A percentile compares a stretch with the other conserved stretches of the same genome.
Evolutionary conservation across 2,329 filamentous ascomycete genomes (phyloP).

Genomic region (Pseudogymnoascus sp.): DNA sequence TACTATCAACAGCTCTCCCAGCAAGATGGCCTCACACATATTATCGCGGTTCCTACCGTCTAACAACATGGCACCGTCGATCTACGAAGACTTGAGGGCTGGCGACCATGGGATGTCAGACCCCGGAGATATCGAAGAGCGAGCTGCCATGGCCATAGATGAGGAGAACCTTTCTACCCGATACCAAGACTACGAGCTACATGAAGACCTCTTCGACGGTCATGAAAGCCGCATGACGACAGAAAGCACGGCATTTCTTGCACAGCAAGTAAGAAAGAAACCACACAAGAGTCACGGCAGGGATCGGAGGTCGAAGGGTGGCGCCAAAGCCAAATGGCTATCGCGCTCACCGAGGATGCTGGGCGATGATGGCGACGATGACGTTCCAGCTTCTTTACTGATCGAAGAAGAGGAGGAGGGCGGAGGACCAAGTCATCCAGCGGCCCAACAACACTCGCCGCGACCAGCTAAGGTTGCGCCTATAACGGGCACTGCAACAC

Average conservation of each 20-base stretch:
- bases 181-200: slow-evolving; percentile 28
- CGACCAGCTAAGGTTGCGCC: slow-evolving; percentile 11
- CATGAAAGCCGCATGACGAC: slow-evolving; percentile 27
- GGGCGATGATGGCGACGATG: slow-evolving; percentile 35
- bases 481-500: slow-evolving; percentile 13
- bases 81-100: slow-evolving; percentile 30
- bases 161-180: slow-evolving; percentile 26
- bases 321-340: slow-evolving; percentile 20
- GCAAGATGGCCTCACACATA: slow-evolving; percentile 29
- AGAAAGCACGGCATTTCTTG: slow-evolving; percentile 27
- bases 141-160: slow-evolving; percentile 27
- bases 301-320: slow-evolving; percentile 12
- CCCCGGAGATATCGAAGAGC: slow-evolving; percentile 27
- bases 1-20: slow-evolving; percentile 11
- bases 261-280: slow-evolving; percentile 16
- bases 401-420: slow-evolving; percentile 41
- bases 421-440: slow-evolving; percentile 17
- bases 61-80: slow-evolving; percentile 27
- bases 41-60: slow-evolving; percentile 28
- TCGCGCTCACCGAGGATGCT: slow-evolving; percentile 28
- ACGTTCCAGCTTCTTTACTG: slow-evolving; percentile 57
- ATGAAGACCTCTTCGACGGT: slow-evolving; percentile 26
- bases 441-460: slow-evolving; percentile 13
- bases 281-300: slow-evolving; percentile 8
- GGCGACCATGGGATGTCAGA: slow-evolving; percentile 25